A percentile compares a stretch with the other conserved stretches of the same genome.
These are phyloP conservation scores for Aspergillus oerlinghausenensis DNA, from an alignment of 2,329 filamentous ascomycete species.

Conservation along the genomic window DNA sequence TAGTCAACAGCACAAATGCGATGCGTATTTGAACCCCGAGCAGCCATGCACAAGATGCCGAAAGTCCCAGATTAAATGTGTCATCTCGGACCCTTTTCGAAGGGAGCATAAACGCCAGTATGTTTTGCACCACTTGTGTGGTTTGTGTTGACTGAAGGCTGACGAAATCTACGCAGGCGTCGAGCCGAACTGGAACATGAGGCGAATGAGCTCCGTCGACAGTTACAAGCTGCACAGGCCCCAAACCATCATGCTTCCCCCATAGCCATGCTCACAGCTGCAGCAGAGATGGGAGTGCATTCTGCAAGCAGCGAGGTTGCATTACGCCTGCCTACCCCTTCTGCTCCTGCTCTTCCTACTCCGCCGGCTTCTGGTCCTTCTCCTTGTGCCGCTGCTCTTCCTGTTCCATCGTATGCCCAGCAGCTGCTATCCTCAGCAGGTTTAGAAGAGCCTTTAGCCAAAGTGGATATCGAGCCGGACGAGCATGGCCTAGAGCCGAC, in stretches of 20 bases:
- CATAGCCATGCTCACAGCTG: constrained; percentile 26
- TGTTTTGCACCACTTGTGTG: constrained; percentile 1
- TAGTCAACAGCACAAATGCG: constrained; percentile 32
- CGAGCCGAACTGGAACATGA: constrained; percentile 37
- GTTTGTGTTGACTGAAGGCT: not conserved
- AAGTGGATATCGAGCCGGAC: constrained; percentile 8
- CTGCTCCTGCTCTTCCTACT: constrained; percentile 14
- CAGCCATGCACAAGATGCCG: constrained; percentile 36
- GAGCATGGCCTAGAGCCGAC: constrained; percentile 18
- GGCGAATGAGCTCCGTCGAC: constrained; percentile 33
- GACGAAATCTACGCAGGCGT: constrained; percentile 20
- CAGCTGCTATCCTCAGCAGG: constrained; percentile 18
- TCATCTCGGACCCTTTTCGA: constrained; percentile 41
- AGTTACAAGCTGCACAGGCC: constrained; percentile 26
- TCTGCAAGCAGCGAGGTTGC: constrained; percentile 4
- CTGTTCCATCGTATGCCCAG: constrained; percentile 15
- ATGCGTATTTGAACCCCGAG: constrained; percentile 33
- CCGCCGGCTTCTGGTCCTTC: constrained; percentile 2
- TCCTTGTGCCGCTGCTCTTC: constrained; percentile 13
- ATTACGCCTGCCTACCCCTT: constrained; percentile 11
- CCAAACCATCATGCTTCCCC: constrained; percentile 18
- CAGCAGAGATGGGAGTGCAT: constrained; percentile 28
- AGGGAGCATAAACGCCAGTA: constrained; percentile 41
- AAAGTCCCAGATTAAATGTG: constrained; percentile 32
- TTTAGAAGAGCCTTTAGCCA: constrained; percentile 11